A percentile compares a stretch with the other conserved stretches of the same genome.
These are phyloP conservation scores for Erysiphe pulchra DNA, from an alignment of 2,329 filamentous ascomycete genomes.

Conservation along the genomic window DNA sequence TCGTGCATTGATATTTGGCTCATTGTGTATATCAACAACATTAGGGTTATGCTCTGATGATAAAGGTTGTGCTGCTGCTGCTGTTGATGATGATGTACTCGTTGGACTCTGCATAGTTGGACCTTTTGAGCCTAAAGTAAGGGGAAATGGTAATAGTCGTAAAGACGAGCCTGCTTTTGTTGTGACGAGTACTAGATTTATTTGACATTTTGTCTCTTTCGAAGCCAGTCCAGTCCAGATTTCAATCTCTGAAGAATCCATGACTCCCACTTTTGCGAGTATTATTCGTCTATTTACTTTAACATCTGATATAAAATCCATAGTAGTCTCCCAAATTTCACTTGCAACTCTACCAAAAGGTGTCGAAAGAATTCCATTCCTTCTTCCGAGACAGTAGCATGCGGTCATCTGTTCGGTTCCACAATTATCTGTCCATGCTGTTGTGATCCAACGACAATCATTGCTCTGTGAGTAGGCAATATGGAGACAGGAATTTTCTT, in stretches of 20 bases:
- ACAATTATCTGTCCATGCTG: slow-evolving; percentile 56
- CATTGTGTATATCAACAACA: slow-evolving; percentile 18
- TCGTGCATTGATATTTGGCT: slow-evolving; percentile 37
- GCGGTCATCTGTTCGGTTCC: slow-evolving; percentile 48
- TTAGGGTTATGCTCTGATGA: slow-evolving; percentile 6
- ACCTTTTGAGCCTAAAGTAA: slow-evolving; percentile 20
- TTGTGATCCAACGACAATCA: slow-evolving; percentile 54
- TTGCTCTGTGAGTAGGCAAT: slow-evolving; percentile 53
- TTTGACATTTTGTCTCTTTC: slow-evolving; percentile 22
- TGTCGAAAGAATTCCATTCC: slow-evolving; percentile 24
- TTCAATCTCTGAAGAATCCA: slow-evolving; percentile 39
- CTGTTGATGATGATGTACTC: slow-evolving; percentile 35
- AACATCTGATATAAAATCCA: slow-evolving; percentile 42
- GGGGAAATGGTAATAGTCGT: slow-evolving; percentile 30
- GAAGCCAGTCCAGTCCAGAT: slow-evolving; percentile 28
- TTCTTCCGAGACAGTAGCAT: slow-evolving; percentile 44
- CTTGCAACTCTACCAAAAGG: slow-evolving; percentile 36
- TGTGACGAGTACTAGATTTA: slow-evolving; percentile 32
- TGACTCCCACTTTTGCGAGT: slow-evolving; percentile 42
- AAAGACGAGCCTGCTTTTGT: slow-evolving; percentile 39
- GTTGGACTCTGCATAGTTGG: slow-evolving; percentile 27
- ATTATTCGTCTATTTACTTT: slow-evolving; percentile 57
- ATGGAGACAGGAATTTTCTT: slow-evolving; percentile 60
- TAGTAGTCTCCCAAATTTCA: slow-evolving; percentile 57
- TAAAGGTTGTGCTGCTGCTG: slow-evolving; percentile 16